phyloP scores from a whole-genome alignment of 768 basidiomycete species.

The Hypsizygus marmoreus region DNA sequence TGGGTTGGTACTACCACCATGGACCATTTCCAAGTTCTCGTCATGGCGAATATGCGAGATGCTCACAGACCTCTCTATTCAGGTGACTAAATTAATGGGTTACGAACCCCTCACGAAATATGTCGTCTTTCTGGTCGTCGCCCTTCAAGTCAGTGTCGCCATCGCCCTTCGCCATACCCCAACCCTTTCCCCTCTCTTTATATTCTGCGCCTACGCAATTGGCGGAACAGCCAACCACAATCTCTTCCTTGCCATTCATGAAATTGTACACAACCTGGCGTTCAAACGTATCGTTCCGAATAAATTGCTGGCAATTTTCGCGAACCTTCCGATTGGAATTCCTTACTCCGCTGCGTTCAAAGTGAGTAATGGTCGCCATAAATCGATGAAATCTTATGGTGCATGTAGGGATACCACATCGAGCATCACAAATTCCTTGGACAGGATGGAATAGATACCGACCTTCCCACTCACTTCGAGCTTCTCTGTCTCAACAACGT shows the following conservation, averaged over 20 bases:
- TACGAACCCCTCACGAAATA: conserved; percentile 91
- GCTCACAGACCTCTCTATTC: not conserved
- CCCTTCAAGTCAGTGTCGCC: conserved; percentile 70
- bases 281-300: conserved; percentile 83
- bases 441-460: conserved; percentile 95
- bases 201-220: conserved; percentile 78
- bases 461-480: conserved; percentile 87
- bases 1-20: not conserved
- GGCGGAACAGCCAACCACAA: conserved; percentile 98
- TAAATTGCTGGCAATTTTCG: conserved; percentile 85
- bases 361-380: too few species aligned
- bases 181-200: conserved; percentile 70
- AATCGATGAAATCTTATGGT: too few species aligned
- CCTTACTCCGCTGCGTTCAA: conserved; percentile 98
- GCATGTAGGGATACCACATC: conserved; percentile 78
- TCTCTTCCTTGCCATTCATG: conserved; percentile 96
- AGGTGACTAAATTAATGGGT: conserved; percentile 98
- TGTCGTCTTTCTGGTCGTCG: conserved; percentile 80
- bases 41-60: too few species aligned
- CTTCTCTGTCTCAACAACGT: conserved; percentile 90
- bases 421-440: conserved; percentile 97
- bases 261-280: conserved; percentile 97
- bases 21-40: not conserved
- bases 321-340: conserved; percentile 91
- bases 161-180: conserved; percentile 65